phyloP scores from a whole-genome alignment of 179 eudicot genomes.

The Beta macrorhiza region DNA sequence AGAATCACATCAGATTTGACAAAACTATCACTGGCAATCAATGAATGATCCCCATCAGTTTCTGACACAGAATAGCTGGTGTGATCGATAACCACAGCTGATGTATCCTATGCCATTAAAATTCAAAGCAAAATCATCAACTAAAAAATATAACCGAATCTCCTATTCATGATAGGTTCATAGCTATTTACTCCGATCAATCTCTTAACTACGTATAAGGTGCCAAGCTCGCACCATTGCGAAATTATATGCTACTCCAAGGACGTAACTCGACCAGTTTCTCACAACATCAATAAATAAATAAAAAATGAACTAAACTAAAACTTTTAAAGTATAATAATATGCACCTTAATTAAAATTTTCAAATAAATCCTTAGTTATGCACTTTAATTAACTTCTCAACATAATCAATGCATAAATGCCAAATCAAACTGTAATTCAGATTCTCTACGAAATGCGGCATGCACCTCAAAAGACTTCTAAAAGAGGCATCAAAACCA shows the following conservation, averaged over 20 bases:
- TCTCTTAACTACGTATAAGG: background rate
- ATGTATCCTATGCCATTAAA: constrained; percentile 49
- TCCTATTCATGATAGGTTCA: background rate
- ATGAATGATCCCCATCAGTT: constrained; percentile 71
- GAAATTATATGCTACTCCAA: background rate
- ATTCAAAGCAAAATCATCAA: background rate
- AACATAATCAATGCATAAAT: background rate
- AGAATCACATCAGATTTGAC: constrained; percentile 66
- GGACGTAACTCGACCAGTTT: background rate
- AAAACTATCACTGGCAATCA: constrained; percentile 63
- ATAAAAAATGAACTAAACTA: background rate
- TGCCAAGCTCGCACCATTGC: background rate
- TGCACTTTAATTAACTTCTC: background rate
- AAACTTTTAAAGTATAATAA: background rate
- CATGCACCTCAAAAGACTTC: too few species aligned
- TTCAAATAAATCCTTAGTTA: background rate
- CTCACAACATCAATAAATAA: background rate
- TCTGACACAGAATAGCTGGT: constrained; percentile 68
- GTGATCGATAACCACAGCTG: constrained; percentile 77
- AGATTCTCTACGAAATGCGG: too few species aligned
- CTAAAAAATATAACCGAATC: background rate
- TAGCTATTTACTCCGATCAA: background rate
- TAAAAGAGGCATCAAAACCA: background rate
- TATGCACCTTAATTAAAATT: background rate
- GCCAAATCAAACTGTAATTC: background rate